A percentile compares a stretch with the other conserved stretches of the same genome.
These are phyloP conservation scores for Paraphaeosphaeria sporulosa DNA, from an alignment of 2,329 filamentous ascomycete species.

Conservation along the genomic window DNA sequence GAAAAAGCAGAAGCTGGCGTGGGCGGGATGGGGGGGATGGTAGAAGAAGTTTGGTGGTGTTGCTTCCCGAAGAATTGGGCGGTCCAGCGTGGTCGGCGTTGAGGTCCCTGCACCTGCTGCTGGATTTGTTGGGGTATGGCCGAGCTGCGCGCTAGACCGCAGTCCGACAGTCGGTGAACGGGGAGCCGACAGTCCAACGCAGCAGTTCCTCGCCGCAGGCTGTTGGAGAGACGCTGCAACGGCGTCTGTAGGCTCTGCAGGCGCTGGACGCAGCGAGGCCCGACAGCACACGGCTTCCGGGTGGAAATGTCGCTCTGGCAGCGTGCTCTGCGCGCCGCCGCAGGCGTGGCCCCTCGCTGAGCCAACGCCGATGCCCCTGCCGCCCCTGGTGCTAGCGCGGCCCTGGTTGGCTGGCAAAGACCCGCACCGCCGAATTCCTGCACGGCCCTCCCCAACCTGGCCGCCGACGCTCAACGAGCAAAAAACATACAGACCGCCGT, in stretches of 20 bases:
- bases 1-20: conserved; percentile 32
- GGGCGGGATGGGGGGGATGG: conserved; percentile 36
- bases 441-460: conserved; percentile 26
- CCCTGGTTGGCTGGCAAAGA: conserved; percentile 13
- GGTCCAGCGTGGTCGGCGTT: conserved; percentile 29
- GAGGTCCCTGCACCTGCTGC: conserved; percentile 36
- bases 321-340: neutral
- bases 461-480: conserved; percentile 39
- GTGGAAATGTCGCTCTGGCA: neutral
- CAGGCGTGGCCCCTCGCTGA: too few relatives aligned
- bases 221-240: neutral
- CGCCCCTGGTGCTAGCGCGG: conserved; percentile 4
- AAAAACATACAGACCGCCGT: conserved; percentile 48
- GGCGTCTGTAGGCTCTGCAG: neutral
- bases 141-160: conserved; percentile 32
- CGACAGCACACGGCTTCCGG: neutral
- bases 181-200: conserved; percentile 31
- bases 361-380: too few relatives aligned
- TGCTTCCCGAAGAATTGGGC: conserved; percentile 41
- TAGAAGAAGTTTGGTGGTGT: conserved; percentile 29
- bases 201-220: neutral
- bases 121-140: conserved; percentile 37
- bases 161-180: conserved; percentile 40
- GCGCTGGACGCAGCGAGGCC: neutral
- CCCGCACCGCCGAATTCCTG: conserved; percentile 17